Base-by-base conservation (phyloP, 2,329 filamentous ascomycete species). In the Alternaria tenuissima region DNA sequence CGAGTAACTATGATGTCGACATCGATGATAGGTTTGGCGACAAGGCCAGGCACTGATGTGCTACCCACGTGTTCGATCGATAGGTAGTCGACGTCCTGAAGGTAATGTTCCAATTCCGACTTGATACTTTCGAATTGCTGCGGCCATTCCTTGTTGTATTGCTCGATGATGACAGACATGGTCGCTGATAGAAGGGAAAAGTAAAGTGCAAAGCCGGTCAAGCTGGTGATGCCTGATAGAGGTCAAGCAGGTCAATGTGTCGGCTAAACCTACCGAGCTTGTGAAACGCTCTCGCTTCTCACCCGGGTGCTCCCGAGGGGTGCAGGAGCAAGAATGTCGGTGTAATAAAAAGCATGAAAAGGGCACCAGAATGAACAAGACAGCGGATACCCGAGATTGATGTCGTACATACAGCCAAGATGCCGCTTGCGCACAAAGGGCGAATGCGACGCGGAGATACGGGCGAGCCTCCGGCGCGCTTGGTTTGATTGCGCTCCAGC, bases 11-110 rank as follows among this genome's bases (percentile, higher is more conserved):
- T 71, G 34, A 79, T 71, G 52, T 76, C 73, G n/a, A 79, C 64
- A 63, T 80, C 77, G 55, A 79, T 73, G 44, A 74, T 72, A n/a
- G 77, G 76, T 54, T 78, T 79, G 11, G 76, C 76, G n/a, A 66
- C 68, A 4, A 79, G 69, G 16, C 61, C 62, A 0, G 73, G 75
- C 4, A 80, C 71, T 8, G 78, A 78, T 26, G 78, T 80, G 57
- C 75, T 77, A 51, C 77, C 77, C 36, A 79, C 68, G 61, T 80
- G 78, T 59, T 79, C 73, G 60, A 79, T 78, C 26, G 66, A 68
- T 12, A 71, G 39, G 51, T 64, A 55, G 1, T 52, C 11, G 42
- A 68, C 52, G 46, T 42, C 55, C 28, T 54, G 44, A 7, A 78
- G 63, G 20, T 64, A 53, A 5, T 22, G 26, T 51, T 63, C 36